Conservation (phyloP, 2,329 filamentous ascomycete species). For the Aschersonia sp. region DNA sequence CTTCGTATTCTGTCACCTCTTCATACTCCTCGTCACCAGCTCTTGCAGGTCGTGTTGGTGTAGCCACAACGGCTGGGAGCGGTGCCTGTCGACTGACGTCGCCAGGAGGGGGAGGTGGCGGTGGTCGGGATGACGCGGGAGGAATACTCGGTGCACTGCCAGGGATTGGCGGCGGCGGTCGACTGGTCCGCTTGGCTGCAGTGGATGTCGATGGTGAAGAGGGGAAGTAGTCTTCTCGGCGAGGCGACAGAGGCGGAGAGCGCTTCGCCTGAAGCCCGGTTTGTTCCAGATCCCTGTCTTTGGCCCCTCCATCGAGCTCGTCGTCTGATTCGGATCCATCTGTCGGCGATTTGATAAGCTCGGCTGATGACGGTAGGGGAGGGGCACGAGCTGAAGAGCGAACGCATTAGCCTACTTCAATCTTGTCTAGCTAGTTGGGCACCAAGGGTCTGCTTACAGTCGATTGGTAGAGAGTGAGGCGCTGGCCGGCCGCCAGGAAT, state of each 20-base stretch:
- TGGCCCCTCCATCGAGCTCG: conserved; percentile 51
- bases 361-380: conserved; percentile 36
- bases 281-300: conserved; percentile 21
- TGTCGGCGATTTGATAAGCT: conserved; percentile 45
- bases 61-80: conserved; percentile 31
- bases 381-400: conserved; percentile 43
- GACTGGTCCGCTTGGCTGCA: conserved; percentile 38
- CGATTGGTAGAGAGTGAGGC: conserved; percentile 42
- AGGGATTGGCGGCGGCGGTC: conserved; percentile 47
- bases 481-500: conserved; percentile 36
- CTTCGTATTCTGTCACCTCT: conserved; percentile 87
- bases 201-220: conserved; percentile 25
- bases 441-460: conserved; percentile 32
- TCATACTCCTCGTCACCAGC: conserved; percentile 54
- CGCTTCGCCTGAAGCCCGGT: conserved; percentile 17
- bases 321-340: conserved; percentile 81
- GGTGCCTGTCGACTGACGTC: conserved; percentile 44
- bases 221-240: conserved; percentile 25
- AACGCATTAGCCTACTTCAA: background rate
- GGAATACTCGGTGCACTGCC: conserved; percentile 30
- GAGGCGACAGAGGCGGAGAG: conserved; percentile 21
- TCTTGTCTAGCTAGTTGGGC: background rate
- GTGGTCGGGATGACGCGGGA: conserved; percentile 43
- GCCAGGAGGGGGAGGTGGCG: conserved; percentile 50
- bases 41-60: conserved; percentile 25